Evolutionary conservation across 2,329 filamentous ascomycete genomes (phyloP).

Genomic region (Xylaria polymorpha): DNA sequence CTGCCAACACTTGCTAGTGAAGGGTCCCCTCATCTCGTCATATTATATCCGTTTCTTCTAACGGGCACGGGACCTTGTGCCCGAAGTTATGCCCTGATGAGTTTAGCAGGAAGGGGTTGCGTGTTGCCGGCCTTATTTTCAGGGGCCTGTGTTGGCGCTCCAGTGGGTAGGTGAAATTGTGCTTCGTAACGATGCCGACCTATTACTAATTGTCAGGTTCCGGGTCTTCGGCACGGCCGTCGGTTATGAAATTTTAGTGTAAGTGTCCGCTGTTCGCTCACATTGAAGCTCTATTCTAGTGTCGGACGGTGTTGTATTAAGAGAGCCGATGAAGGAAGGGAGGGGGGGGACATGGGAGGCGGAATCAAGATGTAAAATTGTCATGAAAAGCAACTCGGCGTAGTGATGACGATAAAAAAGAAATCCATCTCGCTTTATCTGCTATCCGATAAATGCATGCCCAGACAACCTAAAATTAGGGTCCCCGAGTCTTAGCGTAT

Average conservation of each 20-base stretch:
- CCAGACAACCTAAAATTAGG: background rate
- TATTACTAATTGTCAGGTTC: too few relatives aligned
- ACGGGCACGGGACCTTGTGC: background rate
- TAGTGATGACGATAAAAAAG: background rate
- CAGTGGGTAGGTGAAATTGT: background rate
- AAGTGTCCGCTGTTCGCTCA: background rate
- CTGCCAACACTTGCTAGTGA: background rate
- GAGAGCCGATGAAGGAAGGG: background rate
- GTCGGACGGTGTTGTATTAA: background rate
- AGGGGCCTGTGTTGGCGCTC: background rate
- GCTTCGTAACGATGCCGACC: background rate
- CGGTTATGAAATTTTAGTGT: background rate
- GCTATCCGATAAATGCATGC: background rate
- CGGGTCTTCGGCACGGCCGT: background rate
- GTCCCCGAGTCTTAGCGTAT: background rate
- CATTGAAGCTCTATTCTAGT: background rate
- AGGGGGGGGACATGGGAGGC: background rate
- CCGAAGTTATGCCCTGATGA: background rate
- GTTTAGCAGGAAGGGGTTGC: background rate
- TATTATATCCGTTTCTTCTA: background rate
- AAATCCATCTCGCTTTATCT: background rate
- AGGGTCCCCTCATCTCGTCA: too few relatives aligned
- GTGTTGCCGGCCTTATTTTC: background rate
- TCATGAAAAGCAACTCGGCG: background rate
- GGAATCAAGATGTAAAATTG: background rate